Conservation (phyloP, 345 rosid species). For the Crucihimalaya himalaica region DNA sequence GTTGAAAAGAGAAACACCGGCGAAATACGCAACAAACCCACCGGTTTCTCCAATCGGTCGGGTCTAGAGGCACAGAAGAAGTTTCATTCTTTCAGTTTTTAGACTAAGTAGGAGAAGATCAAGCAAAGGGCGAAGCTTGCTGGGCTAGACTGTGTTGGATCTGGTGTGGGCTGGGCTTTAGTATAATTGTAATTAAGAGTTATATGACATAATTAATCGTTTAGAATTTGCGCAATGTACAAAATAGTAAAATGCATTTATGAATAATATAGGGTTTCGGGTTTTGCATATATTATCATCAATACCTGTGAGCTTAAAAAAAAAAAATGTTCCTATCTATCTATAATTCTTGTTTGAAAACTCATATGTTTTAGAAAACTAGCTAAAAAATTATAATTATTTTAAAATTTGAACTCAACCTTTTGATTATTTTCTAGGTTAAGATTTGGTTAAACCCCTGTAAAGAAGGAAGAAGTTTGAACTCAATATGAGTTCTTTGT, state of each 20-base stretch:
- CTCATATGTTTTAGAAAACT: too few relatives aligned
- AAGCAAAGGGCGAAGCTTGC: neutral
- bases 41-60: conserved; percentile 88
- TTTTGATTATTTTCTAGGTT: neutral
- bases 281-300: neutral
- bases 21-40: conserved; percentile 62
- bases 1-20: conserved; percentile 41
- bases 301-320: neutral
- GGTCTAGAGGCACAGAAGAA: conserved; percentile 42
- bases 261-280: neutral
- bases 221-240: conserved; percentile 21
- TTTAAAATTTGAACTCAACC: too few relatives aligned
- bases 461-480: too few relatives aligned
- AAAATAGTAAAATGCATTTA: conserved; percentile 31
- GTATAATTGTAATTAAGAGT: conserved; percentile 23
- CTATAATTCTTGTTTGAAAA: too few relatives aligned
- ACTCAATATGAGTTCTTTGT: too few relatives aligned
- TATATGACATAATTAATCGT: neutral
- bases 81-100: too few relatives aligned
- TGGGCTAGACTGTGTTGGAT: neutral
- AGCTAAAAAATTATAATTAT: too few relatives aligned
- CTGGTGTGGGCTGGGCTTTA: conserved; percentile 17
- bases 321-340: too few relatives aligned
- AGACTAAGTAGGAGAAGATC: neutral
- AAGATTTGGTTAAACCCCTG: too few relatives aligned